phyloP scores from a whole-genome alignment of 1,284 basidiomycete genomes.

The Ceratobasidium sp. region DNA sequence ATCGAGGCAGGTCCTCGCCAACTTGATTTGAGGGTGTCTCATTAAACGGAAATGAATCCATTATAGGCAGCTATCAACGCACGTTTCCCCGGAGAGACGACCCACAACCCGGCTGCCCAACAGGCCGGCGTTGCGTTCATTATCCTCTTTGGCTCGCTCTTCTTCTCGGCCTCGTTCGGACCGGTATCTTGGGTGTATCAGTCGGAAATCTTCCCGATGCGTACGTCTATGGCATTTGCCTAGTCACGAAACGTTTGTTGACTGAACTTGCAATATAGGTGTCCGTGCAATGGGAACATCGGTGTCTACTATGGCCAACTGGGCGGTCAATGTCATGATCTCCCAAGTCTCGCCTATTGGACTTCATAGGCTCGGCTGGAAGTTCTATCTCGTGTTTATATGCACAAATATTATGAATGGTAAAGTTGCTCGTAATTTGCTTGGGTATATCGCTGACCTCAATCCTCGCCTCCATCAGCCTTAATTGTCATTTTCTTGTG shows the following conservation, averaged over 20 bases:
- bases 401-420: constrained; percentile 35
- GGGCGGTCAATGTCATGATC: constrained; percentile 44
- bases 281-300: constrained; percentile 47
- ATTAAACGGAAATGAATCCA: background rate
- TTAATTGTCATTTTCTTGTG: constrained; percentile 23
- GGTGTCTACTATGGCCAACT: constrained; percentile 47
- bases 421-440: background rate
- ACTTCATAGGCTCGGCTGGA: constrained; percentile 43
- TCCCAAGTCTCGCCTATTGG: constrained; percentile 47
- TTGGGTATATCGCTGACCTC: too few relatives aligned
- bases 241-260: background rate
- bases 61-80: constrained; percentile 35
- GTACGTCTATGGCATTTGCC: constrained; percentile 16
- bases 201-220: constrained; percentile 51
- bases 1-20: constrained; percentile 1
- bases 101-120: constrained; percentile 28
- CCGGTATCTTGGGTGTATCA: constrained; percentile 50
- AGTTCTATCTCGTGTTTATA: constrained; percentile 47
- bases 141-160: constrained; percentile 36
- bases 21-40: background rate
- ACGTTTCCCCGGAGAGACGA: constrained; percentile 27
- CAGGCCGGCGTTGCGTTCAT: constrained; percentile 37
- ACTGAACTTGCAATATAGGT: constrained; percentile 3
- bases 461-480: too few relatives aligned
- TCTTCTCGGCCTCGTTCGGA: constrained; percentile 36